A percentile compares a stretch with the other conserved stretches of the same genome.
These are phyloP conservation scores for Monosporozyma aerobia DNA, from an alignment of 805 yeast genomes.

Conservation along the genomic window DNA sequence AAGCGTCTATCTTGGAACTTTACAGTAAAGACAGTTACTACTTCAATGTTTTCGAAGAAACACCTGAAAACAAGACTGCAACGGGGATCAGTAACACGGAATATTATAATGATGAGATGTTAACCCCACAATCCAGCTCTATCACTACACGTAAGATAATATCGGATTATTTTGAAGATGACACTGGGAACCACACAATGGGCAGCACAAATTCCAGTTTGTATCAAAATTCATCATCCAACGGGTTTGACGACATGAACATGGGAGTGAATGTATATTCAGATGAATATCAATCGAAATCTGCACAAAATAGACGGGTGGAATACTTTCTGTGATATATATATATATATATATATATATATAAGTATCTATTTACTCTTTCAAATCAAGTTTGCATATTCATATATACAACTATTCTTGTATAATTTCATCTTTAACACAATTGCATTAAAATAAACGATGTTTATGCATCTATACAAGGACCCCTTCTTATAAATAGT, in stretches of 20 bases:
- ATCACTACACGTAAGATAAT: conserved; percentile 7
- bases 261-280: conserved; percentile 22
- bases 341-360: background rate
- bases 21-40: conserved; percentile 54
- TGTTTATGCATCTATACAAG: background rate
- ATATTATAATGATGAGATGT: background rate
- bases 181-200: background rate
- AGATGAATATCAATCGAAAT: conserved; percentile 28
- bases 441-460: background rate
- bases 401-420: background rate
- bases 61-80: conserved; percentile 71
- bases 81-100: background rate
- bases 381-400: background rate
- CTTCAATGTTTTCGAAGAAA: conserved; percentile 93
- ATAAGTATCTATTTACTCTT: background rate
- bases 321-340: conserved; percentile 25
- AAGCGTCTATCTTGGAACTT: conserved; percentile 93
- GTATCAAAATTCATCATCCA: background rate
- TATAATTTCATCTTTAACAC: background rate
- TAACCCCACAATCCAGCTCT: background rate
- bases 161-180: conserved; percentile 10
- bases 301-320: conserved; percentile 26
- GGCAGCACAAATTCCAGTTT: background rate
- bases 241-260: background rate
- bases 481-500: conserved; percentile 40